Evolutionary conservation across 1,284 basidiomycete species (phyloP).

Genomic region (Chalciporus piperatoides): DNA sequence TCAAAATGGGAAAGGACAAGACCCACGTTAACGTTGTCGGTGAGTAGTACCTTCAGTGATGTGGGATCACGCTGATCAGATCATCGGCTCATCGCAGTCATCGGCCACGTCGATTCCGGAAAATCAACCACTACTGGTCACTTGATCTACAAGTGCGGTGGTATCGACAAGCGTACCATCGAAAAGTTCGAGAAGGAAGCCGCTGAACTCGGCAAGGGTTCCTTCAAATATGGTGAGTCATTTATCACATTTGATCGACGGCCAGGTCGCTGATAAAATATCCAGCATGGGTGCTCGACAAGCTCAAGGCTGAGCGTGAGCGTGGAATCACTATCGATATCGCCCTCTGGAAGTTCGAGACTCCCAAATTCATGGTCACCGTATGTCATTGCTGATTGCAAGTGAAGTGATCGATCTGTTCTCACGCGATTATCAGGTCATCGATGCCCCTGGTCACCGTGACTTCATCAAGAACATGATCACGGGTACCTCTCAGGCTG

Average conservation of each 20-base stretch:
- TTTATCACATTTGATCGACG: constrained; percentile 25
- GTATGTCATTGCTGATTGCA: constrained; percentile 43
- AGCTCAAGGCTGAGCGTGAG: constrained; percentile 99
- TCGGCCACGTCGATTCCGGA: constrained; percentile 96
- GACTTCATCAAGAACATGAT: constrained; percentile 99
- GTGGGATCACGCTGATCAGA: constrained; percentile 19
- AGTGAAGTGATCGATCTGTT: constrained; percentile 1
- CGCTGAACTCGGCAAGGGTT: constrained; percentile 99
- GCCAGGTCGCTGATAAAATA: constrained; percentile 16
- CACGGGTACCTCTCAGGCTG: constrained; percentile 99
- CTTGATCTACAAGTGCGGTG: constrained; percentile 99
- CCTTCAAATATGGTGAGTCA: constrained; percentile 92
- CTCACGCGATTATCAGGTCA: constrained; percentile 56
- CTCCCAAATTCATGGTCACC: constrained; percentile 87
- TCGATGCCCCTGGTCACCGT: constrained; percentile 99
- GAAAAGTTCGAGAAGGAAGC: constrained; percentile 99
- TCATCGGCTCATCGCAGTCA: constrained; percentile 57
- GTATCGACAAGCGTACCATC: constrained; percentile 99
- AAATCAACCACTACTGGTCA: constrained; percentile 99
- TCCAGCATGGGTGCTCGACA: constrained; percentile 98
- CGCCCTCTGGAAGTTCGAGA: constrained; percentile 99
- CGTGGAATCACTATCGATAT: constrained; percentile 99
- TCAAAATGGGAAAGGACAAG: constrained; percentile 89
- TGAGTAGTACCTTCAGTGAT: constrained; percentile 40
- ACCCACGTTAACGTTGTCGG: constrained; percentile 90